These are phyloP conservation scores for Fraxinus latifolia DNA, from an alignment of 305 asterid species.

Conservation along the genomic window DNA sequence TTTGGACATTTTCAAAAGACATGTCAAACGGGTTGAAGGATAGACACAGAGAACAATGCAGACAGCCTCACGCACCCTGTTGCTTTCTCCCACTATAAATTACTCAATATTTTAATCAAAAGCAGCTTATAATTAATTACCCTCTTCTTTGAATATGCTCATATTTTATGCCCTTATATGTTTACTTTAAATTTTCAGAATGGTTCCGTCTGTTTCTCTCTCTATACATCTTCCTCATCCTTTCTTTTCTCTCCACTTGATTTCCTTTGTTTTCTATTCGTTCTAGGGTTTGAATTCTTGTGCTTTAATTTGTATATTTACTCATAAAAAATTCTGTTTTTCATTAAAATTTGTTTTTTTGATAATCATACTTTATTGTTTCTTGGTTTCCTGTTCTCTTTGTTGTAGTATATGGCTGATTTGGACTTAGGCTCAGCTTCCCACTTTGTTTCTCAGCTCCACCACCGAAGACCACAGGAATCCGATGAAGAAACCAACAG, in stretches of 20 bases:
- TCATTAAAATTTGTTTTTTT: background rate
- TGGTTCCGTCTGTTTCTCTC: slow-evolving; percentile 24
- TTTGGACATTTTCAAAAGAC: too few species aligned
- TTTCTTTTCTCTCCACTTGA: slow-evolving; percentile 30
- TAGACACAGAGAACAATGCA: background rate
- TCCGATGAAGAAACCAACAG: slow-evolving; percentile 30
- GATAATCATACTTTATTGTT: slow-evolving; percentile 24
- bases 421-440: slow-evolving; percentile 45
- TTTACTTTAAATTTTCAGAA: slow-evolving; percentile 25
- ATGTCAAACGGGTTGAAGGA: too few species aligned
- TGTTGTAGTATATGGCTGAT: slow-evolving; percentile 45
- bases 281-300: slow-evolving; percentile 35
- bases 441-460: slow-evolving; percentile 38
- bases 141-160: background rate
- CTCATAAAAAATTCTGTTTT: slow-evolving; percentile 8
- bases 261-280: slow-evolving; percentile 32
- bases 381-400: slow-evolving; percentile 32
- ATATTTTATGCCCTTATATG: slow-evolving; percentile 21
- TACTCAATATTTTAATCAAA: background rate
- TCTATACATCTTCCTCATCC: slow-evolving; percentile 7
- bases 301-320: slow-evolving; percentile 16
- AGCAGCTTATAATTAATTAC: slow-evolving; percentile 8
- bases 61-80: background rate
- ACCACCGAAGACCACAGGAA: slow-evolving; percentile 28
- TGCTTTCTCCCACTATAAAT: background rate